Base-by-base conservation (phyloP, 208 protist species). In the Phytomonas francai region DNA sequence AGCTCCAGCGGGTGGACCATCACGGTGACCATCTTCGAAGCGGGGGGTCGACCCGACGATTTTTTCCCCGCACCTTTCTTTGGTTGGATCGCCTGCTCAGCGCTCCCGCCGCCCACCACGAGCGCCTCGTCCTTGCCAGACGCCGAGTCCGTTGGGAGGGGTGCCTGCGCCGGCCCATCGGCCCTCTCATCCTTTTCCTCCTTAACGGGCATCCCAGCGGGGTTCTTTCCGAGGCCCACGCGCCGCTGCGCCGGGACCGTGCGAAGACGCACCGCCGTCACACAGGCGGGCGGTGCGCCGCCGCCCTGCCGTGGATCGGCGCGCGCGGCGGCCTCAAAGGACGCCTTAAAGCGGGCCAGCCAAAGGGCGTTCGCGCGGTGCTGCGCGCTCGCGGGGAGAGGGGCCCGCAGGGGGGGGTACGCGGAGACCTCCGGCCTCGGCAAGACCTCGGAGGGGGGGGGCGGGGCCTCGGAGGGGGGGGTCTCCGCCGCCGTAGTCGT, bases 1-100 rank as follows among this genome's bases (percentile, higher is more conserved):
- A 94, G 79, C 33, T 89, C 79, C 12, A 94, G 78, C 19, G 86
- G 84, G 71, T 90, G 81, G 28, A 71, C 65, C 69, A 83, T 64
- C 12, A 73, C 69, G 14, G 64, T 28, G 34, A 49, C 28, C 6
- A 67, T 36, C 8, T 59, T 33, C 25, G 57, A 11, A 11, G 25
- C 60, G 25, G 30, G 54, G 9, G 64, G 60, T 19, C 49, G n/a
- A 1, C 60, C 31, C 16, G 59, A 30, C 0, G 57, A 31, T 7
- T 79, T 73, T 7, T 68, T 73, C 5, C 68, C 68, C 16, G 64
- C 68, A 11, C 45, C 45, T 29, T 33, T 71, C 56, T 63, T 74
- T 14, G 31, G 32, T 2, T 14, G 67, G n/a, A 59, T 68, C n/a
- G 27, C 31, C 16, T 27, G 0, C 25, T 60, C 60, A 30, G 54